Evolutionary conservation across 768 basidiomycete genomes (phyloP), one percentile per base, ranked within the genome.

Genomic region (Cyclocybe cylindracea): DNA sequence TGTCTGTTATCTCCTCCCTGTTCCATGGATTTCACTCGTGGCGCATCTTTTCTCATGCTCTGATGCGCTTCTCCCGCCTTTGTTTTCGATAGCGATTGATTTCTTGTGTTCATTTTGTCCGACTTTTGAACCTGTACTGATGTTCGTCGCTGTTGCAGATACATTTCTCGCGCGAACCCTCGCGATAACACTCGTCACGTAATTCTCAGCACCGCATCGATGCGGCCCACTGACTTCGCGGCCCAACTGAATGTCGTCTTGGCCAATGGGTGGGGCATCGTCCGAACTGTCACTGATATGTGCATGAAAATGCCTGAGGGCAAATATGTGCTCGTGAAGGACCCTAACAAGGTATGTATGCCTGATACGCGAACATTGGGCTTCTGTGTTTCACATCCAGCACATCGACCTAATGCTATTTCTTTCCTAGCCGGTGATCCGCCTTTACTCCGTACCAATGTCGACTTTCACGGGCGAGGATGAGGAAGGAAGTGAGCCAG

Each of bases 281-380:
- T 98, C 32, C 82, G 97, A 53, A 96, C 91, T 10, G 87, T 99
- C 53, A 89, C 91, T 29, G 97, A 99, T 64, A 71, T 98, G 54
- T 91, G 90, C 69, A 84, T 97, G 85, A 94, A 95, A 70, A 87
- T 94, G 85, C 92, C 93, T 16, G 96, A 98, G 70, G 97, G 97
- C 68, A 97, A 97, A 69, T 99, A 98, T 66, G 90, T 98, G 10
- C 76, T 99, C 24, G 85, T 99, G 46, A 97, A 96, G 73, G 97
- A 99, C 70, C 96, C 97, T 13, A 98, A 98, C 80, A 93, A 85
- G 85, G 95, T 96, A 64, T 61, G 80, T 68, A 33, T 39, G 24
- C 44, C 45, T 48, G 58, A 50, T 44, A 36, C 37, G 39, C 31
- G 14, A 44, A 35, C 16, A 31, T 44, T 24, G 24, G 40, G 31